These are phyloP conservation scores for Orbilia javanica DNA, from an alignment of 2,329 filamentous ascomycete species.

Conservation along the genomic window DNA sequence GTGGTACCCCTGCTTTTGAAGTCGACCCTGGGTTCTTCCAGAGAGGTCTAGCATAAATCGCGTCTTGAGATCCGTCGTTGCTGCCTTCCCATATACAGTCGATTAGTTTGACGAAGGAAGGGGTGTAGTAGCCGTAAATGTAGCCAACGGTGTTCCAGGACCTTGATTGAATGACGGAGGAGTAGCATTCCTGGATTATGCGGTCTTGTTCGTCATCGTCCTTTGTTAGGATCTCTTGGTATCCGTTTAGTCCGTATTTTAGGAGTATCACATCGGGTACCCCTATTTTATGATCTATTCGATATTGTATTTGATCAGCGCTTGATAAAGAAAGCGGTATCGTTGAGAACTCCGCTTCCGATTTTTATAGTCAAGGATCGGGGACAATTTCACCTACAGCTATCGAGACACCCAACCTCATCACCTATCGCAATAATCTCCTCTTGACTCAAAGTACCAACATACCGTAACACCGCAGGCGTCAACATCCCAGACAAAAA, in stretches of 20 bases:
- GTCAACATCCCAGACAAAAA: background rate
- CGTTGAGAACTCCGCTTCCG: no score
- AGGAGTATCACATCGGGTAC: slow-evolving; percentile 12
- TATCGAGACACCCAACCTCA: slow-evolving; percentile 13
- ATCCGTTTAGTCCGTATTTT: background rate
- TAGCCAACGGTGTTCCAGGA: no score
- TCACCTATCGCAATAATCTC: background rate
- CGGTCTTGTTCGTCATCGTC: background rate
- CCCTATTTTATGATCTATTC: slow-evolving; percentile 17
- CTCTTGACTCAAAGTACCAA: background rate
- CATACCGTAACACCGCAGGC: background rate
- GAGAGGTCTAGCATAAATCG: background rate
- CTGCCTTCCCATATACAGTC: background rate
- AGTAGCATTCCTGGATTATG: background rate
- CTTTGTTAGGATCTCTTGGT: background rate
- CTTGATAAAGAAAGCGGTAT: no score
- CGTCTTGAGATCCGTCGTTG: background rate
- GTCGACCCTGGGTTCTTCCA: no score
- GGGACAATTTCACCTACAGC: slow-evolving; percentile 3
- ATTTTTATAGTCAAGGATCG: no score
- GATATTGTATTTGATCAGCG: no score
- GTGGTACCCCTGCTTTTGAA: background rate
- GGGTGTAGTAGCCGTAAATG: background rate
- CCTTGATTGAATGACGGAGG: no score
- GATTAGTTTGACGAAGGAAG: background rate